These are phyloP conservation scores for Pachysolen tannophilus DNA, from an alignment of 805 yeast genomes.

Conservation along the genomic window DNA sequence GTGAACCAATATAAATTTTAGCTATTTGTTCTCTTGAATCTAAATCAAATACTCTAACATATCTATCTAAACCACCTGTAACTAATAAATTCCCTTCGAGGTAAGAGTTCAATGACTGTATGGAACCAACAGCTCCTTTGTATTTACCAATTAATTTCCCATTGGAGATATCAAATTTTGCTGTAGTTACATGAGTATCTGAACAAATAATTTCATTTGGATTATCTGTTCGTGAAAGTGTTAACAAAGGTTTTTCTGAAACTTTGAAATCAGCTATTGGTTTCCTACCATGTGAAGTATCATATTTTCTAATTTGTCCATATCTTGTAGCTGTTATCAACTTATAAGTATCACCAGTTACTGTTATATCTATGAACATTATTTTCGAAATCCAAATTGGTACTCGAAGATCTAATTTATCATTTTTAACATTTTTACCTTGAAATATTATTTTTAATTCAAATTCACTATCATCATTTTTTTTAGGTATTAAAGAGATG, in stretches of 20 bases:
- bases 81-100: conserved; percentile 39
- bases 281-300: conserved; percentile 56
- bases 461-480: conserved; percentile 12
- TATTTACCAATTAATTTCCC: conserved; percentile 61
- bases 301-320: conserved; percentile 73
- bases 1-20: conserved; percentile 72
- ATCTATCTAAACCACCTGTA: conserved; percentile 84
- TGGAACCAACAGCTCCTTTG: conserved; percentile 73
- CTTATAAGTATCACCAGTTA: conserved; percentile 28
- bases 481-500: conserved; percentile 22
- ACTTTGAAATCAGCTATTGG: conserved; percentile 56
- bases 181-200: conserved; percentile 63
- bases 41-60: conserved; percentile 68
- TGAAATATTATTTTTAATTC: conserved; percentile 39
- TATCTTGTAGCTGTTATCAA: conserved; percentile 62
- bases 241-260: conserved; percentile 44
- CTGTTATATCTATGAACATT: conserved; percentile 29
- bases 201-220: conserved; percentile 51
- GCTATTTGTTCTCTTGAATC: conserved; percentile 50
- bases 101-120: conserved; percentile 30
- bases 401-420: conserved; percentile 67
- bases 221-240: conserved; percentile 26
- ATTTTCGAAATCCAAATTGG: conserved; percentile 74
- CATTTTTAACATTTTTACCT: conserved; percentile 80
- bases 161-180: conserved; percentile 40